phyloP scores from a whole-genome alignment of 768 basidiomycete genomes.

The Lactarius tabidus region DNA sequence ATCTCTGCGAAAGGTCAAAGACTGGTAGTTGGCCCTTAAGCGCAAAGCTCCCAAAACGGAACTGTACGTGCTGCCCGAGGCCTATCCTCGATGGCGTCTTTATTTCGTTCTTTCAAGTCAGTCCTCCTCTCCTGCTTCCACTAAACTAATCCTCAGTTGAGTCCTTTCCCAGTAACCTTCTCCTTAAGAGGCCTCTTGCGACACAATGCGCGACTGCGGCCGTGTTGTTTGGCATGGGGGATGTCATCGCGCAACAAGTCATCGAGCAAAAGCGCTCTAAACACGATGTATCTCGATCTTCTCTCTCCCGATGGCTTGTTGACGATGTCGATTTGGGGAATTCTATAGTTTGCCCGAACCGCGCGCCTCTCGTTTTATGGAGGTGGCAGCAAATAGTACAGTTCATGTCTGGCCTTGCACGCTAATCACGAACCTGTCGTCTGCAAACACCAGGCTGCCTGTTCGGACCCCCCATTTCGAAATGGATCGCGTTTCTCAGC shows the following conservation, averaged over 20 bases:
- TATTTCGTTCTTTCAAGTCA: constrained; percentile 40
- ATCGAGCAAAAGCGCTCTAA: constrained; percentile 66
- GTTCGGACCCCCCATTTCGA: constrained; percentile 79
- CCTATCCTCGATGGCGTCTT: constrained; percentile 34
- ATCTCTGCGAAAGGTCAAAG: no score
- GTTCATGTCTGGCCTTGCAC: not conserved
- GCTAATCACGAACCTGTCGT: constrained; percentile 3
- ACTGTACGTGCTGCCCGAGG: no score
- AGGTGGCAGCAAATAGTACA: constrained; percentile 38
- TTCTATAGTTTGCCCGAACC: constrained; percentile 51
- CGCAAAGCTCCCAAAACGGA: no score
- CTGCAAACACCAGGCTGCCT: constrained; percentile 44
- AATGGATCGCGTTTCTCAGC: constrained; percentile 75
- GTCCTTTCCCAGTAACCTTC: constrained; percentile 42
- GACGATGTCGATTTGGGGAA: not conserved
- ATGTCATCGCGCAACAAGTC: constrained; percentile 81
- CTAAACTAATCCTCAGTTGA: constrained; percentile 4
- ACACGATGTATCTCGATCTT: constrained; percentile 59
- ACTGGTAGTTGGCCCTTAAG: no score
- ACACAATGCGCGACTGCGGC: constrained; percentile 63
- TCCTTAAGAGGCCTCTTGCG: constrained; percentile 58
- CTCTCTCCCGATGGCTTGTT: not conserved
- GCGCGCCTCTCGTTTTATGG: constrained; percentile 69
- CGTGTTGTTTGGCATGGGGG: constrained; percentile 68
- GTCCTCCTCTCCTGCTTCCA: not conserved